These are phyloP conservation scores for Halenospora varia DNA, from an alignment of 495 filamentous ascomycete genomes.

Conservation along the genomic window DNA sequence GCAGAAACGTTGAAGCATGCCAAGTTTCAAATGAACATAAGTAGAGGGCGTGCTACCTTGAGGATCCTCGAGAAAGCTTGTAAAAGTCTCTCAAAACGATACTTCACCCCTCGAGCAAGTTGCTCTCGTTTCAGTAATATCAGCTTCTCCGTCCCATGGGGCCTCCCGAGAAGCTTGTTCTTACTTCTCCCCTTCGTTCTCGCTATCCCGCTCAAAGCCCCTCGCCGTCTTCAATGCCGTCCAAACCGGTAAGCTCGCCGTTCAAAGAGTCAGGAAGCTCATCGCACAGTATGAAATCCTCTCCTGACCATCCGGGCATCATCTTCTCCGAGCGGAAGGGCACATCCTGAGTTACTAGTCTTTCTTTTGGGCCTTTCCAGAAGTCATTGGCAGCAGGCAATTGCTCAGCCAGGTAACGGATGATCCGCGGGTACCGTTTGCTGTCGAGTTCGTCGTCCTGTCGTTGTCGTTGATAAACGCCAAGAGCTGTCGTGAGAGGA, in stretches of 20 bases:
- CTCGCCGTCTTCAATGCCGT: too few species aligned
- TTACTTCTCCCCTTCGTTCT: too few species aligned
- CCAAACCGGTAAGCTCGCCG: too few species aligned
- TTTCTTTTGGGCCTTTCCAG: background rate
- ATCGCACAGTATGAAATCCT: too few species aligned
- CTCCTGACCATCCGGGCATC: background rate
- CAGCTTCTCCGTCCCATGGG: too few species aligned
- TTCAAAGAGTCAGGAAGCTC: too few species aligned
- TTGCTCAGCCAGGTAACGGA: too few species aligned
- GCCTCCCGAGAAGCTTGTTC: too few species aligned
- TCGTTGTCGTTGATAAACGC: background rate
- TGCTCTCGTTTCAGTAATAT: background rate
- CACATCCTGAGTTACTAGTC: background rate
- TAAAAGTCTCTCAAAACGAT: background rate
- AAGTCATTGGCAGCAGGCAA: background rate
- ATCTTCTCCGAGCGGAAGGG: background rate
- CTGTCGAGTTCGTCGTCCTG: too few species aligned
- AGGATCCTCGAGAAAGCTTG: background rate
- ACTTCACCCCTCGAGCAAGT: too few species aligned
- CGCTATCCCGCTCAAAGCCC: too few species aligned
- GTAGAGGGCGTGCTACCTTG: background rate
- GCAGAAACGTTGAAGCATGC: background rate
- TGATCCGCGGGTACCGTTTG: too few species aligned
- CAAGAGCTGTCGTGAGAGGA: slow-evolving; percentile 6
- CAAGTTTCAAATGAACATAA: background rate